phyloP scores from a whole-genome alignment of 352 stramenopile species.

The Phytophthora idaei region DNA sequence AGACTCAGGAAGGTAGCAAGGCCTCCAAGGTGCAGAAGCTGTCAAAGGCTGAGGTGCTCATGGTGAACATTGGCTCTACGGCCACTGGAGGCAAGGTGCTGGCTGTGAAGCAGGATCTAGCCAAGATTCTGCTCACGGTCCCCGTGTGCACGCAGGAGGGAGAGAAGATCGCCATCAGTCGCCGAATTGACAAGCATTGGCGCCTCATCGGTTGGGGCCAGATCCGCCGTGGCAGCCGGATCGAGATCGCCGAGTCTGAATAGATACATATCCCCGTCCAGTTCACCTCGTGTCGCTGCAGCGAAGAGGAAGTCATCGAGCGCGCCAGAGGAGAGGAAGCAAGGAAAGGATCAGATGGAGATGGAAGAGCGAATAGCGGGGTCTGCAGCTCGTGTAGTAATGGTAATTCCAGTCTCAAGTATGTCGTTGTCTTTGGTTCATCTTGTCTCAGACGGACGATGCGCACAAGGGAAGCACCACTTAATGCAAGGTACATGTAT shows the following conservation, averaged over 20 bases:
- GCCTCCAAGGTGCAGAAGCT: conserved; percentile 99
- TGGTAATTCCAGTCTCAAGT: conserved; percentile 44
- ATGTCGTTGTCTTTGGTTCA: conserved; percentile 26
- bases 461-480: not conserved
- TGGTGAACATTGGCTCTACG: conserved; percentile 99
- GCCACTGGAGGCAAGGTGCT: conserved; percentile 96
- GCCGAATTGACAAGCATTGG: conserved; percentile 99
- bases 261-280: conserved; percentile 62
- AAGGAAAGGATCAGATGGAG: conserved; percentile 42
- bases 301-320: conserved; percentile 29
- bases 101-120: conserved; percentile 97
- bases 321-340: conserved; percentile 22
- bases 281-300: conserved; percentile 21
- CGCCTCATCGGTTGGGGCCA: conserved; percentile 99
- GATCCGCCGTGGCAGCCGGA: conserved; percentile 97
- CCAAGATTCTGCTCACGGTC: conserved; percentile 99
- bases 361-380: conserved; percentile 35
- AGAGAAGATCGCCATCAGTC: conserved; percentile 99
- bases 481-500: conserved; percentile 26
- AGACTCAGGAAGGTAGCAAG: conserved; percentile 99
- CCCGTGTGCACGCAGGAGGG: conserved; percentile 99
- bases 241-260: conserved; percentile 90
- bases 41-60: conserved; percentile 98
- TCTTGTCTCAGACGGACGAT: not conserved
- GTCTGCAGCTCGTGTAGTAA: conserved; percentile 42